A percentile compares a stretch with the other conserved stretches of the same genome.
Conservation (phyloP, 352 stramenopile species). For the Achlya hypogyna region DNA sequence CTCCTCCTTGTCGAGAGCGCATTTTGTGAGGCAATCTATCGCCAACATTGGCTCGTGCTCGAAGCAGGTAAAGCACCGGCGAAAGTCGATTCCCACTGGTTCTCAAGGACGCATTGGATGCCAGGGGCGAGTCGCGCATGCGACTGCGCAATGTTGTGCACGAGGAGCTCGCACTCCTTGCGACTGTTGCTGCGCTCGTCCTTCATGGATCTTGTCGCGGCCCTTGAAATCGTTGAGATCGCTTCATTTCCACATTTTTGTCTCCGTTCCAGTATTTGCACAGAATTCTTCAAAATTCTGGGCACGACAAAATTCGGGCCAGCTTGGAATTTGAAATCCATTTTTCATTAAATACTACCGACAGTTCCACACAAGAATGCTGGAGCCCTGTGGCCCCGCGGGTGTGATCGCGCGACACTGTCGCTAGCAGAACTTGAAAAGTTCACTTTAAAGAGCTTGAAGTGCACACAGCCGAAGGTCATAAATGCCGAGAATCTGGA, state of each 20-base stretch:
- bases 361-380: too few species aligned
- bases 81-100: constrained; percentile 73
- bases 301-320: too few species aligned
- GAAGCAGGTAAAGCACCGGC: constrained; percentile 25
- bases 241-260: neutral
- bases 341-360: too few species aligned
- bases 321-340: too few species aligned
- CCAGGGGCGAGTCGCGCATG: constrained; percentile 51
- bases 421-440: too few species aligned
- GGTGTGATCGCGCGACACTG: too few species aligned
- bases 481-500: too few species aligned
- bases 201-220: constrained; percentile 4
- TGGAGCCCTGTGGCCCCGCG: too few species aligned
- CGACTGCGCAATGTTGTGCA: constrained; percentile 76
- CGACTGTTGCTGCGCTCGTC: constrained; percentile 7
- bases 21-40: constrained; percentile 33
- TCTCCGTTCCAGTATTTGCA: too few species aligned
- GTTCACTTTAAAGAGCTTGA: too few species aligned
- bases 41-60: neutral
- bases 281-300: too few species aligned
- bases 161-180: constrained; percentile 55
- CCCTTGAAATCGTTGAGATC: neutral
- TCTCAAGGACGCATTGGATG: constrained; percentile 72
- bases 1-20: constrained; percentile 49
- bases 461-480: too few species aligned